Evolutionary conservation across 352 stramenopile species (phyloP), one percentile per base, ranked within the genome.

Genomic region (Phytophthora sp.): DNA sequence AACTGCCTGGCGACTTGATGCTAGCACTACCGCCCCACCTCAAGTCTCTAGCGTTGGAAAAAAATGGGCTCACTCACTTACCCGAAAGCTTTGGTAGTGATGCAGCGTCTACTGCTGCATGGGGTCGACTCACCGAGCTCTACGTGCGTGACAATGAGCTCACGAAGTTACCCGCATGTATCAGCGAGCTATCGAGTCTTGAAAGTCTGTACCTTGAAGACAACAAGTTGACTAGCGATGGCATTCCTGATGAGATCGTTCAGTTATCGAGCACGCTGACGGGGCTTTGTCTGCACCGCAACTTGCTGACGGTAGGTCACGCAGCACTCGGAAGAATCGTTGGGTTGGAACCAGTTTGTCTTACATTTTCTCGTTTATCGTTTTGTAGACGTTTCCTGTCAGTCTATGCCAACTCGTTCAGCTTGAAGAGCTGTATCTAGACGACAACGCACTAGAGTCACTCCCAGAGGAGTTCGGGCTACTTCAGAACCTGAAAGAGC

Each of bases 131-230:
- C 38, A 85, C 70, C 1, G 88, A 97, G 63, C 72, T 97, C 18
- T 97, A 96, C 48, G 24, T 97, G 26, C 73, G 89, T 9, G 72
- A 95, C 50, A 96, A 97, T 60, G 48, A 86, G 42, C 67, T 96
- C 31, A 70, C 51, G 5, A 59, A 55, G 15, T 63, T 97, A 20
- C 81, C 88, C 0, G 23, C 55, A 5, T 67, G 63, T 15, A 85
- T 96, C 31, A 67, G 77, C 11, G 54, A 87, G 5, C 66, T 94
- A 0, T 49, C 66, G 6, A 72, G 86, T 18, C 76, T 96, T 18
- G 87, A 97, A 66, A 89, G 77, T 48, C 28, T 97, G 12, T 96
- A 95, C 24, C 65, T 96, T 24, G 88, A 97, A 76, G 87, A 95
- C 59, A 97, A 97, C 50, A 69, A 84, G 28, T 54, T 96, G 39